phyloP scores from a whole-genome alignment of 2,329 filamentous ascomycete species.

The Fusarium sp. region DNA sequence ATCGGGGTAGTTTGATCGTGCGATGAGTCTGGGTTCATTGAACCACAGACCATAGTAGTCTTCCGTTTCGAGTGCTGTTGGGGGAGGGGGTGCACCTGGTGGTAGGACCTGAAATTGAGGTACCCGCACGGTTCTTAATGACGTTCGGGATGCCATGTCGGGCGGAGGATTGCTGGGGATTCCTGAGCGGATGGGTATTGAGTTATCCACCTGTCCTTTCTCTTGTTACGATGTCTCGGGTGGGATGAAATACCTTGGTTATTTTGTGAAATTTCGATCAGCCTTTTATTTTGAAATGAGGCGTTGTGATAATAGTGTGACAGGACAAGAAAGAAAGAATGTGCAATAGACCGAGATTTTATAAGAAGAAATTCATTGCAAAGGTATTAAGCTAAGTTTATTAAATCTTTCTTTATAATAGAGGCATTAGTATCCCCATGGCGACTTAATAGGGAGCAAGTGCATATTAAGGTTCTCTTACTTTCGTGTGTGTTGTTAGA shows the following conservation, averaged over 20 bases:
- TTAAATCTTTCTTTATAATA: too few relatives aligned
- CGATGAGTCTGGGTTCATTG: not conserved
- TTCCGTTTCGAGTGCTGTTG: not conserved
- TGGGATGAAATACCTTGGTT: fast-evolving
- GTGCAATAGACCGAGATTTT: not conserved
- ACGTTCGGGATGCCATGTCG: fast-evolving
- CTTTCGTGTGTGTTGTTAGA: fast-evolving
- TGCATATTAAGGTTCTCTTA: too few relatives aligned
- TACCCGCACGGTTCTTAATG: not conserved
- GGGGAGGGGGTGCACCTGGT: not conserved
- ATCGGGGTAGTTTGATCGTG: not conserved
- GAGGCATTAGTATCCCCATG: fast-evolving
- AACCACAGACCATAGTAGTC: not conserved
- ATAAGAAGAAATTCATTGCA: fast-evolving
- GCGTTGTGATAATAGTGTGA: not conserved
- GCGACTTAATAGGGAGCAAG: fast-evolving
- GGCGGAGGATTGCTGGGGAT: not conserved
- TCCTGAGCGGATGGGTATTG: too few relatives aligned
- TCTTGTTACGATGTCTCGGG: not conserved
- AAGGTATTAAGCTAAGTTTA: not conserved
- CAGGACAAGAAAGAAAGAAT: too few relatives aligned
- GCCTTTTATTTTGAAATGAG: fast-evolving
- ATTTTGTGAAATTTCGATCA: fast-evolving
- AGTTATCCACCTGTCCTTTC: not conserved
- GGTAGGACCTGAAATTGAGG: not conserved